Evolutionary conservation across 2,329 filamentous ascomycete genomes (phyloP), one percentile per base, ranked within the genome.

Genomic region (Aspergillus floridensis): DNA sequence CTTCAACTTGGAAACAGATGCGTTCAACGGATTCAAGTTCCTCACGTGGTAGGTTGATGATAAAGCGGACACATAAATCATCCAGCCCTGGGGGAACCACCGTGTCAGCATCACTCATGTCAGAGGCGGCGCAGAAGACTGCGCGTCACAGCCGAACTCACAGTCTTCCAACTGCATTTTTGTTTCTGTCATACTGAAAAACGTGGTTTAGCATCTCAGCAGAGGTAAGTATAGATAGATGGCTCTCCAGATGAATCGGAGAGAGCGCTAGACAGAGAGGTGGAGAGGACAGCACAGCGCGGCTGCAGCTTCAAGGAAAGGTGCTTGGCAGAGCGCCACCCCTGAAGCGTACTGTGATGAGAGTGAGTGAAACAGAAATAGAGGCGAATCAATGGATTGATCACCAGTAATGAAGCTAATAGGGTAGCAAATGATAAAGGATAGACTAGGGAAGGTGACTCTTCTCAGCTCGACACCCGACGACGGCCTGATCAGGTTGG

Each of bases 1-100:
- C 96, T 78, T 99, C 95, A 68, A 99, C 90, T 79, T 98, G 93
- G 76, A 99, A 99, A 79, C 93, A 98, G 78, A 99, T 95, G 72
- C 95, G 89, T 73, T 92, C 91, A 59, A 96, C 90, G 2, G 91
- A 92, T 66, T 88, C 87, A 50, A 98, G 85, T 77, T 99, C 95
- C 77, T 95, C 92, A 65, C 90, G 84, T 49, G 96, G 95, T 62
- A 98, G 86, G 79, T 99, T 98, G 77, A 98, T 92, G 73, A 99
- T 93, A 79, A 99, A 99, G 74, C 96, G 92, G 75, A 96, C 93
- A 78, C 92, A 96, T 61, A 98, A 86, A 79, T 98, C 93, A 87
- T 98, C 93, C 81, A 98, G 84, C 93, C 91, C 91, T 93, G 71
- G 65, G 62, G 21, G 26, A 29, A 48, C 61, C 63, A 59, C 56